Evolutionary conservation across 2,329 filamentous ascomycete species (phyloP), one percentile per base, ranked within the genome.

Genomic region (Neofusicoccum sp.): DNA sequence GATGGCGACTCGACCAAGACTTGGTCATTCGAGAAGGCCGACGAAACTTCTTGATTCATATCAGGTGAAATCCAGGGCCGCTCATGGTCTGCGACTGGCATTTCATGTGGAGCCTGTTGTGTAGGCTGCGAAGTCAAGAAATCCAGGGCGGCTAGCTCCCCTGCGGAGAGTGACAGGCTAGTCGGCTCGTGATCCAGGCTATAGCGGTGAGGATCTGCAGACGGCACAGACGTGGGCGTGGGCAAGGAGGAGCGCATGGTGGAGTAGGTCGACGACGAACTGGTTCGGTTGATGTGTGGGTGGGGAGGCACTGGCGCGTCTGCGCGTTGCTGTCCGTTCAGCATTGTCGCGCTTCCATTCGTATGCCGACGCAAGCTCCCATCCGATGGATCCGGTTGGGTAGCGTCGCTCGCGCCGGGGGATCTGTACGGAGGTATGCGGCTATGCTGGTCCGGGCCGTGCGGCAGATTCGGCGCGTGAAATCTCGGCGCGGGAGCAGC

Each of bases 181-280:
- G 51, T 26, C 16, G 51, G 24, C n/a, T 48, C 41, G 12, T 60
- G 28, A 3, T 61, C 44, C 9, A 47, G 48, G 38, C 62, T 61
- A 28, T 64, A 61, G 2, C 63, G 63, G 60, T 66, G 65, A 7
- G 63, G 38, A 20, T 66, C 64, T 2, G 33, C 30, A 11, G 58
- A 20, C 8, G 58, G 58, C 14, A 33, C 47, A 16, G 58, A 54
- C 12, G 40, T 34, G 14, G 58, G 47, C 9, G 47, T 61, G 4
- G 58, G 40, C 33, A 61, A 7, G 4, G 48, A 34, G 2, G 56
- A 58, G 12, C 44, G 56, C 33, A 58, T 47, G 24, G 45, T 60
- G 16, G 57, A 49, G 44, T 20, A 60, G 36, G 51, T 43, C n/a
- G 51, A 56, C 5, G 51, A 56, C 24, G 51, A 44, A 11, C 51